These are phyloP conservation scores for Cucurbita maxima DNA, from an alignment of 306 rosid species.

Conservation along the genomic window DNA sequence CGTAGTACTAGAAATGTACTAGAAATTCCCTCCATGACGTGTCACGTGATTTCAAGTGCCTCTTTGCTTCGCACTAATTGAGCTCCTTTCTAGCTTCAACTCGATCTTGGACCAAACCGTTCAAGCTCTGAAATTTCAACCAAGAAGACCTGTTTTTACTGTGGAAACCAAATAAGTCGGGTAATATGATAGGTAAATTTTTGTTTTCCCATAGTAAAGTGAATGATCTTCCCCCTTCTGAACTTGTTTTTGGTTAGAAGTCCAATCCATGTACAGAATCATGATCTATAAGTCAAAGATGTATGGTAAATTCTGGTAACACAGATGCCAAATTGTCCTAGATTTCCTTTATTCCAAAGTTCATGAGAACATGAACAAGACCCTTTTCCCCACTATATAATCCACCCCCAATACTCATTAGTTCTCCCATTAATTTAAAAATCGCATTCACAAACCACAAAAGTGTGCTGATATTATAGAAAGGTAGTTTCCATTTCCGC, in stretches of 20 bases:
- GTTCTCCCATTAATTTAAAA: not conserved
- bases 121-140: not conserved
- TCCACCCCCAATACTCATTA: not conserved
- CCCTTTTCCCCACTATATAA: not conserved
- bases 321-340: not conserved
- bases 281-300: not conserved
- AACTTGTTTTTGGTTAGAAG: not conserved
- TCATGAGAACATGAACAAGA: not conserved
- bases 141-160: not conserved
- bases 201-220: not conserved
- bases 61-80: not conserved
- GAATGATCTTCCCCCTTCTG: not conserved
- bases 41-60: not conserved
- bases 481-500: not conserved
- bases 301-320: not conserved
- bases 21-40: too few relatives aligned
- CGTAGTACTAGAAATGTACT: too few relatives aligned
- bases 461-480: not conserved
- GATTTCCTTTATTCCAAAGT: not conserved
- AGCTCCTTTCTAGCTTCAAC: not conserved
- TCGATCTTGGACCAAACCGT: not conserved
- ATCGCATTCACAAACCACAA: not conserved
- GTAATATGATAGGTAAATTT: not conserved
- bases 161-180: not conserved
- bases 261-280: not conserved